These are phyloP conservation scores for Paracamarosporium sp. DNA, from an alignment of 2,329 filamentous ascomycete species.

Conservation along the genomic window DNA sequence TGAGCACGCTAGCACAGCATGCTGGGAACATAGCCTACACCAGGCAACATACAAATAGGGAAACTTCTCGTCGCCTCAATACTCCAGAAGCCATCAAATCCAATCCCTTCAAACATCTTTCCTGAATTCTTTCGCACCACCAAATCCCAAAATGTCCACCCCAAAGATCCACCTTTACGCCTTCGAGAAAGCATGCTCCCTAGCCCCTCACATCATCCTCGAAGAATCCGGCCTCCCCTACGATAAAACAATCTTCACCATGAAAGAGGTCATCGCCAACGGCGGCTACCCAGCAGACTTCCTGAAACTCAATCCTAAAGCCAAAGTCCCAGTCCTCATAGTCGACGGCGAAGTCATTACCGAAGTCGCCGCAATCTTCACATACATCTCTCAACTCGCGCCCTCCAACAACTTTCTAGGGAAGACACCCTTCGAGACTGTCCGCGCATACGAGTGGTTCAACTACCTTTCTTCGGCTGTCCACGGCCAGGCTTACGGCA, in stretches of 20 bases:
- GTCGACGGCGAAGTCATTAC: constrained; percentile 28
- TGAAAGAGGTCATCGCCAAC: background rate
- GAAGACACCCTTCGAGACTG: constrained; percentile 17
- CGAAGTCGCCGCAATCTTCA: constrained; percentile 26
- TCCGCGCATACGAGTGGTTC: constrained; percentile 27
- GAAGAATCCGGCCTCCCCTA: constrained; percentile 18
- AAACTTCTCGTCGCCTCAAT: background rate
- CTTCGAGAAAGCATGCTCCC: constrained; percentile 20
- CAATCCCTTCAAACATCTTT: background rate
- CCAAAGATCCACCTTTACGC: constrained; percentile 26
- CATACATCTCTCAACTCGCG: constrained; percentile 20
- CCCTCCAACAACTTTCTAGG: constrained; percentile 24
- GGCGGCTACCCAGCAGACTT: constrained; percentile 17
- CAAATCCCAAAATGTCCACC: constrained; percentile 9
- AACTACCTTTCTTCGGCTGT: constrained; percentile 25
- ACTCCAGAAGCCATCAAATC: background rate
- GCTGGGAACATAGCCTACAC: background rate
- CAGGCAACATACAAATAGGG: background rate
- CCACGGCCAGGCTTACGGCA: constrained; percentile 24
- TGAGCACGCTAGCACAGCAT: background rate
- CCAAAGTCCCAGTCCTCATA: constrained; percentile 24
- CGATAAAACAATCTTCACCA: constrained; percentile 10
- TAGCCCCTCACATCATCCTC: constrained; percentile 28
- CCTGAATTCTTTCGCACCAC: background rate
- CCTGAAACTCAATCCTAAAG: constrained; percentile 27